These are phyloP conservation scores for Tetragonia tetragonoides DNA, from an alignment of 148 eudicot genomes.

Conservation along the genomic window DNA sequence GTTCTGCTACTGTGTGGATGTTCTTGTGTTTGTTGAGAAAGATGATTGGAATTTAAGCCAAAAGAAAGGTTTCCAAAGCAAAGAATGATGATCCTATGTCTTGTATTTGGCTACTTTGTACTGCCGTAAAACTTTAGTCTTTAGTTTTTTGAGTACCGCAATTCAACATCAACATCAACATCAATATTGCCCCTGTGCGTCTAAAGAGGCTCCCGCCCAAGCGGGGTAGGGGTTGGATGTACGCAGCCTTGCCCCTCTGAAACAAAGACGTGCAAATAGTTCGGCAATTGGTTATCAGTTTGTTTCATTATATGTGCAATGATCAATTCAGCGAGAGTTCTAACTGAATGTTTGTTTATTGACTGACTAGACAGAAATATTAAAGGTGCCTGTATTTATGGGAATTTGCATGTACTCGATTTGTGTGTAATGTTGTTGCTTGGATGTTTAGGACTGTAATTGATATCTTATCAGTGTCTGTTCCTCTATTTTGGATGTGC, in stretches of 20 bases:
- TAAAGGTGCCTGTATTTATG: neutral
- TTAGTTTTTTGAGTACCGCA: neutral
- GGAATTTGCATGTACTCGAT: neutral
- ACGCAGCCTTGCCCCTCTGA: too few relatives aligned
- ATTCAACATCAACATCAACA: too few relatives aligned
- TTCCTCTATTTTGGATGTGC: constrained; percentile 17
- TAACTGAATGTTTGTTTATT: neutral
- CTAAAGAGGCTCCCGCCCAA: too few relatives aligned
- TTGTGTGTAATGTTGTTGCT: neutral
- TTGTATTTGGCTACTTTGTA: neutral
- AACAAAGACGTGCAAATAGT: neutral
- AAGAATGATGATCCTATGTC: neutral
- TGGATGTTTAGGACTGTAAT: neutral
- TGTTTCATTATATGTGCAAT: neutral
- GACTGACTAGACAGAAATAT: neutral
- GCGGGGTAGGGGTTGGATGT: too few relatives aligned
- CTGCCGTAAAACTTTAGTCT: neutral
- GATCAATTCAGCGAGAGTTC: neutral
- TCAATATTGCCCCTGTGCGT: too few relatives aligned
- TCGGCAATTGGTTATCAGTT: neutral
- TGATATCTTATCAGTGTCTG: constrained; percentile 1
- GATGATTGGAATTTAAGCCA: neutral
- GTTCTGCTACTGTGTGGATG: neutral
- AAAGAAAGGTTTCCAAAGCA: neutral
- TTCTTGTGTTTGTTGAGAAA: neutral